Evolutionary conservation across 345 rosid genomes (phyloP).

Genomic region (Euphorbia peplus): DNA sequence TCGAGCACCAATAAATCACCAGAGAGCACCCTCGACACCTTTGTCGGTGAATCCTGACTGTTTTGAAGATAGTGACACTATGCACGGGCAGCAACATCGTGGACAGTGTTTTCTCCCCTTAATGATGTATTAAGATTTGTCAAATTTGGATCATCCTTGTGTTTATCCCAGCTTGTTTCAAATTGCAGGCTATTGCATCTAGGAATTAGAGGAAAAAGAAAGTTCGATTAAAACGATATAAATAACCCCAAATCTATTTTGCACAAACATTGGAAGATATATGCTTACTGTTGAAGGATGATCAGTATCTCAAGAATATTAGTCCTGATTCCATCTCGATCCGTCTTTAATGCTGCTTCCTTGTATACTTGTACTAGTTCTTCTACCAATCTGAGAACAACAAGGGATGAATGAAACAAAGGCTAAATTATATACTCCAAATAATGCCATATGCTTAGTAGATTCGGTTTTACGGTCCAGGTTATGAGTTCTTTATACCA

Average conservation of each 20-base stretch:
- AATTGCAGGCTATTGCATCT: slow-evolving; percentile 73
- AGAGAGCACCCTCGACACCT: too few species aligned
- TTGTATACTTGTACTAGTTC: slow-evolving; percentile 64
- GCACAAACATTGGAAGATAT: background rate
- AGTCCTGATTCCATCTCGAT: slow-evolving; percentile 62
- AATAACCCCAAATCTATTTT: too few species aligned
- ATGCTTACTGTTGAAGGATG: slow-evolving; percentile 69
- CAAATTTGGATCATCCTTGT: slow-evolving; percentile 61
- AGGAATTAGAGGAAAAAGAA: slow-evolving; percentile 8
- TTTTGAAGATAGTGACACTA: background rate
- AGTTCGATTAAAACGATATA: background rate
- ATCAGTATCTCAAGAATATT: slow-evolving; percentile 46
- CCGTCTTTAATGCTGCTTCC: slow-evolving; percentile 60
- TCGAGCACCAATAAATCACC: too few species aligned
- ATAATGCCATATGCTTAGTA: too few species aligned
- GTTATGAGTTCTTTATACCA: too few species aligned
- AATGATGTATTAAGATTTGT: slow-evolving; percentile 26
- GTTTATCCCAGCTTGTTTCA: slow-evolving; percentile 61
- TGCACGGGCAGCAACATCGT: slow-evolving; percentile 1
- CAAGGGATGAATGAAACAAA: background rate
- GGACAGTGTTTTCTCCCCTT: slow-evolving; percentile 15
- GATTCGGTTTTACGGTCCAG: too few species aligned
- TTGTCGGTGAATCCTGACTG: background rate
- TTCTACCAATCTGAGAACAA: slow-evolving; percentile 62
- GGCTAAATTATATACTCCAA: background rate